Base-by-base conservation (phyloP, 2,329 filamentous ascomycete genomes). In the Elsinoe arachidis region DNA sequence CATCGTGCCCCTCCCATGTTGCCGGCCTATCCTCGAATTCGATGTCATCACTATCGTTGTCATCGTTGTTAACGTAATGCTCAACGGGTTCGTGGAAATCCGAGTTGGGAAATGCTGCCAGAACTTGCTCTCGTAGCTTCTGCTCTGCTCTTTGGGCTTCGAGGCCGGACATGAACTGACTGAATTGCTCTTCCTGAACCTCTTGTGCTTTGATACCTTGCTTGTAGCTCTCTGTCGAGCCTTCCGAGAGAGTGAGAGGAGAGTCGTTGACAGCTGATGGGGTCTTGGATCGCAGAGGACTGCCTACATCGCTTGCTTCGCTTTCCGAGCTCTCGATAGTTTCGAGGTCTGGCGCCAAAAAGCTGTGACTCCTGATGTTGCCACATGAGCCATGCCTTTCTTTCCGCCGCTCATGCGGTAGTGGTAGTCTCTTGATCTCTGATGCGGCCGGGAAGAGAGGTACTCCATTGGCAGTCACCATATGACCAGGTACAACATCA, bases 81-180 rank as follows among this genome's bases (percentile, higher is more conserved):
- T 85, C 80, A 6, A 88, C 84, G 43, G 82, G 84, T 61, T 85
- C 85, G 64, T 87, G 83, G 61, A 82, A 80, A 39, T 85, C 79
- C 10, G 81, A 80, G 66, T 86, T 87, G 66, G 87, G 86, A 66
- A 90, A 91, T 1, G 86, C 88, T 38, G 85, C 84, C 67, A 90
- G 78, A 49, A 86, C 87, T 66, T 83, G 78, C 64, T 95, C 88
- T 61, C 87, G 83, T 61, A 96, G 76, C 69, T 92, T 86, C 66
- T 85, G 83, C 69, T 93, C 85, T 7, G 87, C 88, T 66, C 90
- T 86, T 66, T 84, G 86, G 53, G 88, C 88, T 43, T 90, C 88
- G 58, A 95, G 76, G 58, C 87, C 84, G 59, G 95, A 80, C 57
- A 96, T 74, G 69, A 91, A 91, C 37, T 85, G 83, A 54, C 86